Evolutionary conservation across 2,329 filamentous ascomycete genomes (phyloP).

Genomic region (Botrytis paeoniae): DNA sequence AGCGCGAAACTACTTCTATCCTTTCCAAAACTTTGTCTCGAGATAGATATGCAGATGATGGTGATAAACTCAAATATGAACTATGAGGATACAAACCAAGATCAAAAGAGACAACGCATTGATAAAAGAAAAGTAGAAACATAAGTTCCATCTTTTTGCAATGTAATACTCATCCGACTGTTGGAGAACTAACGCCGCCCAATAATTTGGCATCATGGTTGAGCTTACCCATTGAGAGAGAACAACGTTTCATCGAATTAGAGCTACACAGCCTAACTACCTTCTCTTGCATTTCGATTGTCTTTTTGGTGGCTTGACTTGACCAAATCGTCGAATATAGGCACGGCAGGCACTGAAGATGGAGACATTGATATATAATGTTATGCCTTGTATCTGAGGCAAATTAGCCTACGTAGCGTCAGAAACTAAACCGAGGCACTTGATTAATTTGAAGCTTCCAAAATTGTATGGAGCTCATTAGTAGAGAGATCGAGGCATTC

Average conservation of each 20-base stretch:
- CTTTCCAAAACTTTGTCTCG: not conserved
- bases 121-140: not conserved
- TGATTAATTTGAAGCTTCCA: not conserved
- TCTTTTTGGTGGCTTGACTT: not conserved
- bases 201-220: not conserved
- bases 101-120: not conserved
- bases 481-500: not conserved
- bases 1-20: not conserved
- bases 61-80: not conserved
- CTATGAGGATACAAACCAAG: not conserved
- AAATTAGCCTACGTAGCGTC: not conserved
- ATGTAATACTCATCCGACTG: not conserved
- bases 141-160: not conserved
- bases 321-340: not conserved
- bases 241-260: not conserved
- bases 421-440: not conserved
- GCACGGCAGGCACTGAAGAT: not conserved
- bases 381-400: not conserved
- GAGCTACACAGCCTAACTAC: rapidly evolving
- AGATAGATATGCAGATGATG: not conserved
- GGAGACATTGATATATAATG: not conserved
- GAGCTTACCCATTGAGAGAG: not conserved
- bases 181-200: not conserved
- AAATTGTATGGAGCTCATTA: not conserved
- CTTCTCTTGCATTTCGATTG: not conserved